phyloP scores from a whole-genome alignment of 306 rosid species.

The Trifolium pratense region DNA sequence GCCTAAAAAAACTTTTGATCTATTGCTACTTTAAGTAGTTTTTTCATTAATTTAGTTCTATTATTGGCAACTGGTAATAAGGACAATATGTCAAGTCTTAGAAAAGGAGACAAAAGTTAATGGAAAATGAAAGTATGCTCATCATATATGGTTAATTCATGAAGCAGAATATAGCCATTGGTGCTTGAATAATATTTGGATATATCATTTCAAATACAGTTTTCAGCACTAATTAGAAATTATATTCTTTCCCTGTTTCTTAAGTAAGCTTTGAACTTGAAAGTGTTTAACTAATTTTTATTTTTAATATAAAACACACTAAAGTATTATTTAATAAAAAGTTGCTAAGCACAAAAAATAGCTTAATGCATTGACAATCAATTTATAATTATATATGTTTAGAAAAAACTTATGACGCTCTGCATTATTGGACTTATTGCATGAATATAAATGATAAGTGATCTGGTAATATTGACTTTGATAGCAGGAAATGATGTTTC shows the following conservation, averaged over 20 bases:
- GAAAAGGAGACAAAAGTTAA: conserved; percentile 15
- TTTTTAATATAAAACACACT: too few species aligned
- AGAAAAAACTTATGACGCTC: too few species aligned
- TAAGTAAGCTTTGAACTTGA: not conserved
- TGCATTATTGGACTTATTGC: too few species aligned
- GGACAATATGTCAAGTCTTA: conserved; percentile 56
- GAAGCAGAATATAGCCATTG: not conserved
- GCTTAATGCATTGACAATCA: too few species aligned
- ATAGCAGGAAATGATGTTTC: too few species aligned
- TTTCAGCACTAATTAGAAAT: conserved; percentile 12
- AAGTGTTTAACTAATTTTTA: not conserved
- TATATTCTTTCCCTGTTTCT: not conserved
- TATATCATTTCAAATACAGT: conserved; percentile 25
- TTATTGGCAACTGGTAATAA: conserved; percentile 13
- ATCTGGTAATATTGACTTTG: too few species aligned
- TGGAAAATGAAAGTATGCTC: conserved; percentile 28
- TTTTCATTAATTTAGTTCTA: not conserved
- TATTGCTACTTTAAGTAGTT: not conserved
- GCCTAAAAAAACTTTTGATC: not conserved
- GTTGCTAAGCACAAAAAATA: too few species aligned
- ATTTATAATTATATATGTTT: too few species aligned
- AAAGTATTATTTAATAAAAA: too few species aligned
- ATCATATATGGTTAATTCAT: not conserved
- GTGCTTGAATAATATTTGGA: conserved; percentile 5
- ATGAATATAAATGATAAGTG: too few species aligned